phyloP scores from a whole-genome alignment of 2,329 filamentous ascomycete genomes.

The Leptographium lundbergii region DNA sequence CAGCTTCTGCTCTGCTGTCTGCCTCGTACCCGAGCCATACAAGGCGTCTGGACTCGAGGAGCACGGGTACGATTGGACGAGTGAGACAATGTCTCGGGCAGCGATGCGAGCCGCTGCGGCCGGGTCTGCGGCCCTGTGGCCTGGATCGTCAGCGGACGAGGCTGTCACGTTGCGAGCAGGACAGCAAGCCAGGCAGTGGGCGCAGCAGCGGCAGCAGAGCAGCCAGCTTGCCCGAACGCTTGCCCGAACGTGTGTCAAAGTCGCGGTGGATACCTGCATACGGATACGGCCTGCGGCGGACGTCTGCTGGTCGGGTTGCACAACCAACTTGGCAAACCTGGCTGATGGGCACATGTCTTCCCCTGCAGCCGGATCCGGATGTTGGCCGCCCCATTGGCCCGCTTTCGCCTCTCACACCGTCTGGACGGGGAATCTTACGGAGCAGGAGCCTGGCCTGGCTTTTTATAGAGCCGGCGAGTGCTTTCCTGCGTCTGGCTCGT shows the following conservation, averaged over 20 bases:
- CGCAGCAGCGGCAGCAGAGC: background rate
- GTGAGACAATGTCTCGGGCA: background rate
- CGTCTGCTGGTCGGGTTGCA: background rate
- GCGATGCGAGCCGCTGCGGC: background rate
- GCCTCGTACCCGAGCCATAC: background rate
- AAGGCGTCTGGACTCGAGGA: background rate
- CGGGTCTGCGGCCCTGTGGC: background rate
- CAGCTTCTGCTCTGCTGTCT: background rate
- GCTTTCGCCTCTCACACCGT: background rate
- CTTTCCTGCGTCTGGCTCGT: background rate
- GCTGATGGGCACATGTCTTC: background rate
- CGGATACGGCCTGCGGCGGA: background rate
- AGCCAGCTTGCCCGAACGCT: no score
- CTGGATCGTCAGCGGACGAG: background rate
- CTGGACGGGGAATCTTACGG: no score
- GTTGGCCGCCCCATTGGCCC: background rate
- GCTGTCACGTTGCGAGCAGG: background rate
- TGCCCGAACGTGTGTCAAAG: background rate
- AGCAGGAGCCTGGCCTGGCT: no score
- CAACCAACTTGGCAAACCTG: background rate
- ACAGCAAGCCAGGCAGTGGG: background rate
- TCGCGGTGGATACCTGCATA: background rate
- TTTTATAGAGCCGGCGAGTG: background rate
- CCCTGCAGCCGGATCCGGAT: background rate
- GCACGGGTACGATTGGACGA: background rate